phyloP scores from a whole-genome alignment of 2,329 filamentous ascomycete species.

The Botrytis pseudocinerea region DNA sequence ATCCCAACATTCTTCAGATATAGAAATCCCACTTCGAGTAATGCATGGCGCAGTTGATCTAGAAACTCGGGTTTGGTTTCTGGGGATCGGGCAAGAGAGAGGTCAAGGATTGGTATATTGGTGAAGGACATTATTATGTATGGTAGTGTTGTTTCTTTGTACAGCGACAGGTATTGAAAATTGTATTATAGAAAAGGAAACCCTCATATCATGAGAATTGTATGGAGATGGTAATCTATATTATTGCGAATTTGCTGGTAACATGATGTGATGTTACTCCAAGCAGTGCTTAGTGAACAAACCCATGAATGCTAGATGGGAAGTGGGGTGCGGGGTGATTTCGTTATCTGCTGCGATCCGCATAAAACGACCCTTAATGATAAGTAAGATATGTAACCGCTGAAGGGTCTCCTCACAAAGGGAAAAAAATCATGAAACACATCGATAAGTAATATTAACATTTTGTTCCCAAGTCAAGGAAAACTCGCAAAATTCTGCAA shows the following conservation, averaged over 20 bases:
- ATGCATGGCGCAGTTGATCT: conserved; percentile 66
- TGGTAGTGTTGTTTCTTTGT: background rate
- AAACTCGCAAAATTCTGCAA: conserved; percentile 5
- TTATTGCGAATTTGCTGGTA: background rate
- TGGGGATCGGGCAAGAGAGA: conserved; percentile 63
- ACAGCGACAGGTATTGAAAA: background rate
- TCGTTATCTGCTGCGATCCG: conserved; percentile 13
- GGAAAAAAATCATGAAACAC: background rate
- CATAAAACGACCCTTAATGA: background rate
- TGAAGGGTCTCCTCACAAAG: conserved; percentile 9
- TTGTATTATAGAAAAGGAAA: background rate
- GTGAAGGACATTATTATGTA: conserved; percentile 55
- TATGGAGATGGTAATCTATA: background rate
- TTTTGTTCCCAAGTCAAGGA: conserved; percentile 2
- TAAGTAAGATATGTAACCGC: background rate
- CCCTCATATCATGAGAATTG: background rate
- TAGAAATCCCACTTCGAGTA: conserved; percentile 85
- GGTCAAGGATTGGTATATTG: conserved; percentile 74
- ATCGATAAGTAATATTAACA: background rate
- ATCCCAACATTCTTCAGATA: conserved; percentile 82
- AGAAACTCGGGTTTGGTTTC: conserved; percentile 73
- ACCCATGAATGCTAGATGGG: background rate
- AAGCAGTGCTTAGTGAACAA: background rate
- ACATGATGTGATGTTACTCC: conserved; percentile 14
- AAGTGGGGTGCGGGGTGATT: conserved; percentile 22